Conservation (phyloP, 805 yeast genomes). For the Scheffersomyces coipomensis region DNA sequence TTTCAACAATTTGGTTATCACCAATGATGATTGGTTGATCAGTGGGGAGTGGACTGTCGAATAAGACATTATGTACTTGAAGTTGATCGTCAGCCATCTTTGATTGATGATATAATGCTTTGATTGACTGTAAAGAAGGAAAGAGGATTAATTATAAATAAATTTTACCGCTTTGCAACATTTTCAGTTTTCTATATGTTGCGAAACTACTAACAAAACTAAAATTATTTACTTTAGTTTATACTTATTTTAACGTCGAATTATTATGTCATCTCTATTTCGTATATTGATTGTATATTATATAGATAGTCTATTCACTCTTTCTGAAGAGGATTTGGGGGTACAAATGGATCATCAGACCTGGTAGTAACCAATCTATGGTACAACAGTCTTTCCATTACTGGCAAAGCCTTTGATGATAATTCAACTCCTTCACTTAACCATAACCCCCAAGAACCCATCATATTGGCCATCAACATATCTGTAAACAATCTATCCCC, state of each 20-base stretch:
- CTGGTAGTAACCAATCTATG: constrained; percentile 16
- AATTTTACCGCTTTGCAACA: background rate
- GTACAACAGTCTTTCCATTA: constrained; percentile 47
- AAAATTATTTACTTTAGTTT: no score
- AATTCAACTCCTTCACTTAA: constrained; percentile 69
- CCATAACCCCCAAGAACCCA: constrained; percentile 90
- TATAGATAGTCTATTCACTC: background rate
- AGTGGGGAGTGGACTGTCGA: constrained; percentile 13
- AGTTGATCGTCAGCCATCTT: constrained; percentile 4
- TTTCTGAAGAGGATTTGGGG: constrained; percentile 14
- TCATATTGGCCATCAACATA: constrained; percentile 87
- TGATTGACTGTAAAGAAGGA: background rate
- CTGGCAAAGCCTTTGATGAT: constrained; percentile 50
- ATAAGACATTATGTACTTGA: constrained; percentile 14
- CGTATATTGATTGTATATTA: no score
- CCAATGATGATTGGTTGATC: constrained; percentile 11
- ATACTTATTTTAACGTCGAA: no score
- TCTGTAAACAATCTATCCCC: constrained; percentile 95
- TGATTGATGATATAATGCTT: background rate
- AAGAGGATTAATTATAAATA: background rate
- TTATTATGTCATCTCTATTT: no score
- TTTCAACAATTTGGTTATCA: constrained; percentile 7
- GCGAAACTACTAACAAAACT: background rate
- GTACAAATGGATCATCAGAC: constrained; percentile 14
- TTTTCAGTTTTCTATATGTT: background rate